phyloP scores from a whole-genome alignment of 495 filamentous ascomycete genomes.

The Annulohypoxylon stygium region DNA sequence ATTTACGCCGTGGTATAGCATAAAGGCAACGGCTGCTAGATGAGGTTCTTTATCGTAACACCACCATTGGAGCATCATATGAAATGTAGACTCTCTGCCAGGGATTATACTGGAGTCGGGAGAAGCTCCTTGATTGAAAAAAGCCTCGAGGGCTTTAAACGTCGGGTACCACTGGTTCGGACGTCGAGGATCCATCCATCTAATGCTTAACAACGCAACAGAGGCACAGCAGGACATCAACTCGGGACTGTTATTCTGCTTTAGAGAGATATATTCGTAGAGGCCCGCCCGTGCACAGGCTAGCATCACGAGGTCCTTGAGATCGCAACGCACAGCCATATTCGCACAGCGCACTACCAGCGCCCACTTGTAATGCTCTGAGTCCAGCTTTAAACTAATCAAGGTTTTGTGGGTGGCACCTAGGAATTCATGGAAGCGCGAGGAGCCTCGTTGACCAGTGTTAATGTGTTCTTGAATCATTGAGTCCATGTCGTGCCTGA shows the following conservation, averaged over 20 bases:
- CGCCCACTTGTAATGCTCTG: neutral
- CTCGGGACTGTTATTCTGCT: neutral
- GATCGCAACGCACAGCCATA: neutral
- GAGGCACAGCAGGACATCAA: neutral
- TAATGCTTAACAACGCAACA: neutral
- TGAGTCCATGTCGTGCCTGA: conserved; percentile 4
- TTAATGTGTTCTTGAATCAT: neutral
- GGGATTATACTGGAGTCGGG: conserved; percentile 1
- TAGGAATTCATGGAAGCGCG: conserved; percentile 19
- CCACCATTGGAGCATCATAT: neutral
- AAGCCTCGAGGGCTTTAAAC: conserved; percentile 12
- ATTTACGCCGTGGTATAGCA: conserved; percentile 36
- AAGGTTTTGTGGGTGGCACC: neutral
- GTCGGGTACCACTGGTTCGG: neutral
- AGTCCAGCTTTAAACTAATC: neutral
- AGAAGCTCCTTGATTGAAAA: conserved; percentile 24
- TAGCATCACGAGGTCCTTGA: neutral
- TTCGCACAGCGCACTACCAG: neutral
- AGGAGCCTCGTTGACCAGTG: neutral
- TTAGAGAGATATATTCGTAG: conserved; percentile 17
- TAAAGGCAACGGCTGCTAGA: conserved; percentile 14
- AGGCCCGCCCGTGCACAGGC: neutral
- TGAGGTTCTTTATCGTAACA: neutral
- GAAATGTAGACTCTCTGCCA: conserved; percentile 10
- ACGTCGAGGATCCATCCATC: too few species aligned